Conservation (phyloP, 176 grass and related monocot genomes). For the Tillandsia leiboldiana region DNA sequence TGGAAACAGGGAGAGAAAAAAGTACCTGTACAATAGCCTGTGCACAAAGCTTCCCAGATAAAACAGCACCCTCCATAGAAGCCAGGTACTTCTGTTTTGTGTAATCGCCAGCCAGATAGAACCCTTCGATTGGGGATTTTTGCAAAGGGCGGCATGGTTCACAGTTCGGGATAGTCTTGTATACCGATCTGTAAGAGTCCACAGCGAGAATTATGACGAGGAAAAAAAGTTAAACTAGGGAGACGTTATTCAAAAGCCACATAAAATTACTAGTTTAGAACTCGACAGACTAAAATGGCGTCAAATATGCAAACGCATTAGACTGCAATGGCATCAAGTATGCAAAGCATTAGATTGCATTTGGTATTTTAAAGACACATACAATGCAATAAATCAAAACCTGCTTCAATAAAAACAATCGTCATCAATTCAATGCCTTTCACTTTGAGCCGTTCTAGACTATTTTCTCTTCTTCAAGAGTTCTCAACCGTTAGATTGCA, state of each 20-base stretch:
- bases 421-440: too few relatives aligned
- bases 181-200: conserved; percentile 65
- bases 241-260: neutral
- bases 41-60: conserved; percentile 81
- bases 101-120: conserved; percentile 85
- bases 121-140: conserved; percentile 85
- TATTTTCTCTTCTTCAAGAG: too few relatives aligned
- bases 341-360: neutral
- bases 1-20: conserved; percentile 4
- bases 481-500: too few relatives aligned
- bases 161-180: conserved; percentile 82
- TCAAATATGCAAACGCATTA: neutral
- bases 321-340: neutral
- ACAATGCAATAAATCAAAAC: too few relatives aligned
- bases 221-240: neutral
- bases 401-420: too few relatives aligned
- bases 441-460: too few relatives aligned
- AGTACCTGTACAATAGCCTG: conserved; percentile 78
- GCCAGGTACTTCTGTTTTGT: conserved; percentile 97
- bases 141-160: conserved; percentile 80
- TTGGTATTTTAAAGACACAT: too few relatives aligned
- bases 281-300: neutral
- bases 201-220: neutral
- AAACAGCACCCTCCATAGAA: conserved; percentile 93
- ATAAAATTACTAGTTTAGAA: neutral